These are phyloP conservation scores for Blumeria hordei DNA, from an alignment of 2,329 filamentous ascomycete genomes.

Conservation along the genomic window DNA sequence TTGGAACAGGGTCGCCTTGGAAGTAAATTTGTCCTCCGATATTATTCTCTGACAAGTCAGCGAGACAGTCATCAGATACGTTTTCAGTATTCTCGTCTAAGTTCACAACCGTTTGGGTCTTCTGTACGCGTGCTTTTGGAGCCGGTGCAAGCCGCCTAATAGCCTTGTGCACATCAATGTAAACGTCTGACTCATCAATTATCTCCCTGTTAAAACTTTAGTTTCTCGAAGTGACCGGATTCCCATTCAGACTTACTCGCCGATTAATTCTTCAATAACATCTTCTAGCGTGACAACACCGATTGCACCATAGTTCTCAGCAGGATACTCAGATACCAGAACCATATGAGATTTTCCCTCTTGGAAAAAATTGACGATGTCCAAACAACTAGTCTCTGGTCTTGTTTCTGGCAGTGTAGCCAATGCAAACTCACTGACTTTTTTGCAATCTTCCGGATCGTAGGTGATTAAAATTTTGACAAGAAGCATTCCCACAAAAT, in stretches of 20 bases:
- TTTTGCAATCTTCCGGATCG: constrained; percentile 75
- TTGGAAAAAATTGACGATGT: constrained; percentile 99
- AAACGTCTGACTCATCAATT: constrained; percentile 95
- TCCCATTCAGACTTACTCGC: constrained; percentile 43
- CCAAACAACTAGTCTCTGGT: constrained; percentile 84
- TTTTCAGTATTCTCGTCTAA: constrained; percentile 16
- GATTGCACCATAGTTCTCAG: constrained; percentile 72
- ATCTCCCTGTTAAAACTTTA: constrained; percentile 47
- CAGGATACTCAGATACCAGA: constrained; percentile 68
- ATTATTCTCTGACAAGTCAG: constrained; percentile 24
- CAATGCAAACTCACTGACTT: constrained; percentile 72
- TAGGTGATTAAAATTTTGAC: constrained; percentile 99
- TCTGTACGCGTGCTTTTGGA: constrained; percentile 50
- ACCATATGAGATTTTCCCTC: constrained; percentile 99
- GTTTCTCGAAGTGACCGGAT: constrained; percentile 3
- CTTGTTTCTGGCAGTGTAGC: constrained; percentile 88
- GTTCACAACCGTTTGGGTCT: constrained; percentile 26
- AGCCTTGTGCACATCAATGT: constrained; percentile 93
- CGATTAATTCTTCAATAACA: constrained; percentile 94
- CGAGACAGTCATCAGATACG: constrained; percentile 16
- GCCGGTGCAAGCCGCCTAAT: constrained; percentile 40
- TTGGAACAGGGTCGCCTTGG: constrained; percentile 3
- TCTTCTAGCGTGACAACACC: constrained; percentile 93
- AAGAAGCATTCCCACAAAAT: constrained; percentile 92
- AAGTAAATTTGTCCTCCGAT: constrained; percentile 4